Conservation (phyloP, 345 rosid genomes). For the Aquilaria yunnanensis region DNA sequence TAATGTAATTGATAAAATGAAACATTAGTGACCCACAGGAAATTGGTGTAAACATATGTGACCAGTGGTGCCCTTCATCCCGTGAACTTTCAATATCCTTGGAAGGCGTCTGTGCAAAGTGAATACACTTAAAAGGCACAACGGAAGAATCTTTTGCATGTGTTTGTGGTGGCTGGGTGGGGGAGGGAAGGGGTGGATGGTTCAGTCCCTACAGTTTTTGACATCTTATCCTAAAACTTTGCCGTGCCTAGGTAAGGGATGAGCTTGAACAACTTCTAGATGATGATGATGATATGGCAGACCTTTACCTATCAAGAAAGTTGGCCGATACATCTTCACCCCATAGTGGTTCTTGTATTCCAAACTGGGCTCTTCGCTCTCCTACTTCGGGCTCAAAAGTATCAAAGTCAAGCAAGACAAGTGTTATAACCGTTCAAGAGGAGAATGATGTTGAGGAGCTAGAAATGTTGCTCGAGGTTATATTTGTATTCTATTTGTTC, state of each 20-base stretch:
- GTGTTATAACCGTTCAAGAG: slow-evolving; percentile 28
- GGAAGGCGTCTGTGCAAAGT: too few species aligned
- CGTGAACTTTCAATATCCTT: too few species aligned
- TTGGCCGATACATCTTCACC: slow-evolving; percentile 31
- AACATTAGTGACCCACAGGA: too few species aligned
- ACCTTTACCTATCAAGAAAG: slow-evolving; percentile 50
- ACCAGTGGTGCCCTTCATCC: too few species aligned
- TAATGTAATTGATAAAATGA: too few species aligned
- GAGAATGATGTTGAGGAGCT: slow-evolving; percentile 60
- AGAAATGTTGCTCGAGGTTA: slow-evolving; percentile 63
- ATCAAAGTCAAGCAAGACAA: slow-evolving; percentile 39
- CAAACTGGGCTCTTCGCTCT: slow-evolving; percentile 30
- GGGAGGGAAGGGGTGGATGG: too few species aligned
- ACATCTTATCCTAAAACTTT: neutral
- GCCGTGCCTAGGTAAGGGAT: slow-evolving; percentile 36
- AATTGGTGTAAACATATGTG: too few species aligned
- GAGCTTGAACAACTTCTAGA: slow-evolving; percentile 52
- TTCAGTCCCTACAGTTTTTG: too few species aligned
- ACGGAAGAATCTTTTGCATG: too few species aligned
- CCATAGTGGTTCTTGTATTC: slow-evolving; percentile 28
- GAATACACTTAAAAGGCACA: too few species aligned
- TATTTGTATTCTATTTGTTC: neutral
- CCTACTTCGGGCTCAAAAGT: slow-evolving; percentile 40
- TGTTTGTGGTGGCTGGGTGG: too few species aligned
- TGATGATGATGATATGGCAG: slow-evolving; percentile 54